A percentile compares a stretch with the other conserved stretches of the same genome.
These are phyloP conservation scores for Entonaema liquescens DNA, from an alignment of 495 filamentous ascomycete species.

Conservation along the genomic window DNA sequence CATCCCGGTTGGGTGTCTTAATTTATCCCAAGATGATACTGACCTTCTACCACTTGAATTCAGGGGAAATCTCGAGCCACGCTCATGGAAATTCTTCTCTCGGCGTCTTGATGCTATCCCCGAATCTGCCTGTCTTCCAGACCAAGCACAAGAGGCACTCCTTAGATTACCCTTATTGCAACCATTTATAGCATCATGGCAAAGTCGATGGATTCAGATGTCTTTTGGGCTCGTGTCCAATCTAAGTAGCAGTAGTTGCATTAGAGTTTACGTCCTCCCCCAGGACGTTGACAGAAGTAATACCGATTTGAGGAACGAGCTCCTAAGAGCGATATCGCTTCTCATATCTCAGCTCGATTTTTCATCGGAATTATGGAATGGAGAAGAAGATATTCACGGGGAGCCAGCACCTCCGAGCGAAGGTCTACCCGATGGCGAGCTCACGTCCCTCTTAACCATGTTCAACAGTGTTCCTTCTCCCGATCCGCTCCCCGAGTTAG, in stretches of 20 bases:
- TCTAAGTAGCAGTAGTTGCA: constrained; percentile 39
- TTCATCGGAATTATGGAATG: constrained; percentile 65
- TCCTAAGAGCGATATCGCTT: constrained; percentile 51
- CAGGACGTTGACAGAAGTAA: constrained; percentile 66
- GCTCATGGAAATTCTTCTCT: constrained; percentile 42
- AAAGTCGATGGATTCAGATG: constrained; percentile 54
- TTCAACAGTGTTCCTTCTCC: constrained; percentile 89
- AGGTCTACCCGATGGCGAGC: constrained; percentile 42
- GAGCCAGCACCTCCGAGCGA: neutral
- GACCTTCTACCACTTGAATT: neutral
- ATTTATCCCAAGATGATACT: constrained; percentile 25
- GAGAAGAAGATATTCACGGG: constrained; percentile 35
- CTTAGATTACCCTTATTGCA: constrained; percentile 41
- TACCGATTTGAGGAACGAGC: constrained; percentile 53
- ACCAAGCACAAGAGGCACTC: constrained; percentile 44
- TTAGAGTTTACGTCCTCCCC: constrained; percentile 73
- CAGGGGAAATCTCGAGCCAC: constrained; percentile 4
- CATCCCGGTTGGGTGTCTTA: constrained; percentile 51
- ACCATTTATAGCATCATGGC: constrained; percentile 43
- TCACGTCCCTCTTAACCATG: constrained; percentile 77
- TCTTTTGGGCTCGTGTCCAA: constrained; percentile 38
- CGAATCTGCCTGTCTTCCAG: constrained; percentile 22
- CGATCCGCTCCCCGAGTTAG: constrained; percentile 59
- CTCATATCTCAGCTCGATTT: constrained; percentile 67
- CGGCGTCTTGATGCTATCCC: constrained; percentile 18